These are phyloP conservation scores for Triticum monococcum DNA, from an alignment of 176 grass and related monocot species.

Conservation along the genomic window DNA sequence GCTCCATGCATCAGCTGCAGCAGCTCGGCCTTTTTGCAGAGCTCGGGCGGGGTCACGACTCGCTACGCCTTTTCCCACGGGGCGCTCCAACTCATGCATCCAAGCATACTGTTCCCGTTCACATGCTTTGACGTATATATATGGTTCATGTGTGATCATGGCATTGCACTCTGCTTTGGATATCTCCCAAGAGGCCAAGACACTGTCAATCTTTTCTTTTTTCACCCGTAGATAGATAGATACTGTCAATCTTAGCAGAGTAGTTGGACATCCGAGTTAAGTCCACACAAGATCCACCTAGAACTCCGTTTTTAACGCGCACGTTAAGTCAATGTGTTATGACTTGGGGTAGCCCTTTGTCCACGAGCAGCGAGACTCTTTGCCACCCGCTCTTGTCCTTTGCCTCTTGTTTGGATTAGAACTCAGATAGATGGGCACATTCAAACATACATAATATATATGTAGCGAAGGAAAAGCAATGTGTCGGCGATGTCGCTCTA, in stretches of 20 bases:
- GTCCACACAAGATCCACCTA: background rate
- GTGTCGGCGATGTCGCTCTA: background rate
- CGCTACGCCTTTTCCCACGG: background rate
- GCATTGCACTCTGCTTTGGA: background rate
- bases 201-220: too few relatives aligned
- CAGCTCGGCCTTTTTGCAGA: background rate
- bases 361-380: background rate
- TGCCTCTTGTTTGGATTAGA: slow-evolving; percentile 6
- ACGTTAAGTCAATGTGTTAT: slow-evolving; percentile 1
- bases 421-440: background rate
- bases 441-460: too few relatives aligned
- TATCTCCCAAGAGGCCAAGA: background rate
- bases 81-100: too few relatives aligned
- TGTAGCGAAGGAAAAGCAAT: too few relatives aligned
- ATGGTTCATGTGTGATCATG: background rate
- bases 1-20: background rate
- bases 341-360: background rate
- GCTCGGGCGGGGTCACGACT: background rate
- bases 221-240: too few relatives aligned
- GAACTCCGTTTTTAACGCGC: background rate
- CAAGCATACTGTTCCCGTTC: background rate
- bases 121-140: background rate
- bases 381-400: slow-evolving; percentile 22
- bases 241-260: background rate
- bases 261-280: background rate